Base-by-base conservation (phyloP, 1,284 basidiomycete species). In the Puccinia polysora region DNA sequence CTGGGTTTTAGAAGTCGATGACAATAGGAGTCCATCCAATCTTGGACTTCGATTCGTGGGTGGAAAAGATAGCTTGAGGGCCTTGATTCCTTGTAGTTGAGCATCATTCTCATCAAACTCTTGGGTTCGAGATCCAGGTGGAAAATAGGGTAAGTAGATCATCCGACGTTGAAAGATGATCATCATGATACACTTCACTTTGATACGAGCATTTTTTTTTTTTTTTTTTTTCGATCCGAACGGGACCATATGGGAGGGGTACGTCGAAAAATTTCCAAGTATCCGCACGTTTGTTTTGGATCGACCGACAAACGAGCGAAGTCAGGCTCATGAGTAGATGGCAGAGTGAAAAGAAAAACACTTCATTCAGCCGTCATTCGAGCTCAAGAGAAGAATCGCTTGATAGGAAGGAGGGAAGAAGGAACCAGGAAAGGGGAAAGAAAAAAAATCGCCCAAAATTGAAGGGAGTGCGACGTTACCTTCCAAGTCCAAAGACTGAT, bases 141-240 rank as follows among this genome's bases (percentile, higher is more conserved):
- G 59, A 23, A 58, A 58, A 38, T 58, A 58, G 8, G 56, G 56
- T 23, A 58, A 18, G 20, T 58, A 58, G 34, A 58, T 14, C 34
- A 58, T 7, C n/a, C 34, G 8, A 12, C 56, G 56, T 23, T 58
- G 56, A 23, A 58, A 58, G 34, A 58, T n/a, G 34, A 58, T 38
- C n/a, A 58, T 34, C 56, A 58, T 58, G 8, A 58, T 6, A 12
- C 18, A 58, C 56, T 58, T 23, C 6, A 23, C 3, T 4, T 23
- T 23, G 23, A 49, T 23, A 18, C 10, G 40, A 43, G 40, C 10
- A 43, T 43, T n/a, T n/a, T n/a, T n/a, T n/a, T n/a, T n/a, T n/a
- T n/a, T n/a, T n/a, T n/a, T n/a, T n/a, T n/a, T n/a, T n/a, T n/a
- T n/a, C n/a, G n/a, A n/a, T n/a, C n/a, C n/a, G n/a, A n/a, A n/a